Evolutionary conservation across 148 eudicot genomes (phyloP), one percentile per base, ranked within the genome.

Genomic region (Silene uniflora): DNA sequence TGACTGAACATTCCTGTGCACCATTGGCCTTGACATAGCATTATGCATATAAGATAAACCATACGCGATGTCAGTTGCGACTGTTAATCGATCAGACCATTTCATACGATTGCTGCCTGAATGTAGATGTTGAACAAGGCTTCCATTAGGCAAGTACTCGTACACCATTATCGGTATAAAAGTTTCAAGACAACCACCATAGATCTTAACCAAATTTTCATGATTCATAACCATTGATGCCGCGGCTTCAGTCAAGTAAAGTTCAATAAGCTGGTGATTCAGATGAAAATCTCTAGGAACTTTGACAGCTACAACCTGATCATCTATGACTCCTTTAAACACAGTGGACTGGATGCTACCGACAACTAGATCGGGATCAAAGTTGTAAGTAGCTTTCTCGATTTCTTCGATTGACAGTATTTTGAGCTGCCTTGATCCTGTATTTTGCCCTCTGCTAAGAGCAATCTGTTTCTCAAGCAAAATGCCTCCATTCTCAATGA

Each of bases 181-280:
- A 0, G 79, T 70, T 77, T 84, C 84, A 0, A 84, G 78, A 73
- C 86, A 84, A 68, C 79, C 75, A 1, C 86, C 86, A 44, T 73
- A 75, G 16, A 80, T 16, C 39, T 69, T 74, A n/a, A 78, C 78
- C 27, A 70, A 47, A 47, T 78, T 74, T 19, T 72, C 52, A 47
- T 80, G 86, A 27, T 65, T 74, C 70, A 74, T 77, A 6, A 69
- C 79, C 47, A 73, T 62, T n/a, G 61, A 19, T 49, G 52, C 63
- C 18, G 76, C 80, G 60, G 79, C 84, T 74, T 78, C 84, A 22
- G 72, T 78, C 18, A 78, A 77, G 35, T 64, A 75, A 14, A 62
- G 77, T 16, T 67, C 21, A 19, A 66, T n/a, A 22, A 67, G 21
- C 5, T 35, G 7, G 0, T 25, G 11, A 10, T 52, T 44, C 32